phyloP scores from a whole-genome alignment of 495 filamentous ascomycete genomes.

The Pyrenopolyporus hunteri region DNA sequence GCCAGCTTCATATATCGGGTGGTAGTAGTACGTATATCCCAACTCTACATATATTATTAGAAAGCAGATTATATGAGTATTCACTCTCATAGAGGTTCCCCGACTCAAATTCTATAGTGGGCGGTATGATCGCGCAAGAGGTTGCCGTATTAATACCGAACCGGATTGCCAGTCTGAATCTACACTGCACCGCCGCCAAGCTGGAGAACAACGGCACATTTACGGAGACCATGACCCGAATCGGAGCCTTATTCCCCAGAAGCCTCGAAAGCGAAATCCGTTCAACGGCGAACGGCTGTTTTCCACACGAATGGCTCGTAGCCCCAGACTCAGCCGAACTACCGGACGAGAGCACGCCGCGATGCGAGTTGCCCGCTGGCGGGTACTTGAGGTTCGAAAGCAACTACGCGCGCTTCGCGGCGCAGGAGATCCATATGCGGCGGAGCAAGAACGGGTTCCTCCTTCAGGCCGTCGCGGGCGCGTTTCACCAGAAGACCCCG shows the following conservation, averaged over 20 bases:
- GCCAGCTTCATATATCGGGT: constrained; percentile 69
- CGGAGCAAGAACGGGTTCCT: constrained; percentile 63
- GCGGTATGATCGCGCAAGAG: constrained; percentile 81
- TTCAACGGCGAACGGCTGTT: constrained; percentile 58
- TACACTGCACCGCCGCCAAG: constrained; percentile 68
- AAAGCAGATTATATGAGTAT: neutral
- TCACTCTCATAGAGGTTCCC: neutral
- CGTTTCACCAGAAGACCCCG: constrained; percentile 68
- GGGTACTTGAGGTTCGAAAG: constrained; percentile 60
- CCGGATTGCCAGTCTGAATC: constrained; percentile 64
- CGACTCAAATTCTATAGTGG: constrained; percentile 50
- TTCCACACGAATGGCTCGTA: constrained; percentile 61
- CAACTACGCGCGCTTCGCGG: constrained; percentile 72
- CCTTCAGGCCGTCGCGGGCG: constrained; percentile 70
- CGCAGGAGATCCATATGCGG: constrained; percentile 65
- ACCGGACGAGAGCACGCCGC: constrained; percentile 25
- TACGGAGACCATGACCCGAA: constrained; percentile 41
- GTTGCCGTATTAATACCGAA: constrained; percentile 62
- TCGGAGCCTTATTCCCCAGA: constrained; percentile 64
- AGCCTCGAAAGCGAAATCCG: constrained; percentile 56
- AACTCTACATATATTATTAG: neutral
- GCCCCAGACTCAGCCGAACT: constrained; percentile 57
- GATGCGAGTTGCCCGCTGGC: constrained; percentile 23
- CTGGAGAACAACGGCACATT: constrained; percentile 63
- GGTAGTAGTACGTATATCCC: constrained; percentile 52